phyloP scores from a whole-genome alignment of 177 flowering plant genomes.

The Vitis hybrid region DNA sequence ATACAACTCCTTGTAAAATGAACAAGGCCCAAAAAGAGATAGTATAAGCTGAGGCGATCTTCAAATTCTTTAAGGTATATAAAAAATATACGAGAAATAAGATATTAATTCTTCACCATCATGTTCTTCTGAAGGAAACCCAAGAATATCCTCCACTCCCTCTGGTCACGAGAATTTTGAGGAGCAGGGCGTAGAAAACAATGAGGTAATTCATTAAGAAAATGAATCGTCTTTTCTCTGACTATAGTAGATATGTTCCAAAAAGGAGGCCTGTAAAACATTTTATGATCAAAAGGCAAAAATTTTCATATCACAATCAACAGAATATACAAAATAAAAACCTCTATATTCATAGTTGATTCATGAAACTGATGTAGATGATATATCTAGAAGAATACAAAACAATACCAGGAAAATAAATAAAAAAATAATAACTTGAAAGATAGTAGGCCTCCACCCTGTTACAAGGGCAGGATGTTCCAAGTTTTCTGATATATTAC shows the following conservation, averaged over 20 bases:
- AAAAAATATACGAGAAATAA: not conserved
- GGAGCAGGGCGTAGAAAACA: constrained; percentile 23
- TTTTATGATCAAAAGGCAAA: not conserved
- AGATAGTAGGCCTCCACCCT: not conserved
- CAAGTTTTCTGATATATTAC: not conserved
- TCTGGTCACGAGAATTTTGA: constrained; percentile 22
- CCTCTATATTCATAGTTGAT: not conserved
- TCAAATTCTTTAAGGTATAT: not conserved
- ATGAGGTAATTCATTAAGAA: constrained; percentile 20
- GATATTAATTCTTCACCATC: constrained; percentile 24
- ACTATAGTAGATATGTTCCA: constrained; percentile 28
- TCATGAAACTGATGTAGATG: not conserved
- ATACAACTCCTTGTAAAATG: not conserved
- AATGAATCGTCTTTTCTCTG: constrained; percentile 1
- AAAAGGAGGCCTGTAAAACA: constrained; percentile 24
- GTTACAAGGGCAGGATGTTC: not conserved
- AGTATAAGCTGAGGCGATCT: not conserved
- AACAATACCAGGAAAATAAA: not conserved
- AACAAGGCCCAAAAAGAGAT: not conserved
- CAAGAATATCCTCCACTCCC: constrained; percentile 37
- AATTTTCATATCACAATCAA: not conserved
- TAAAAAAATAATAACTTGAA: not conserved
- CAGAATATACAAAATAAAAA: not conserved
- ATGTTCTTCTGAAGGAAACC: constrained; percentile 26
- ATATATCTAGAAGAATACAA: not conserved